Base-by-base conservation (phyloP, 177 flowering plant species). In the Vitis hybrid region DNA sequence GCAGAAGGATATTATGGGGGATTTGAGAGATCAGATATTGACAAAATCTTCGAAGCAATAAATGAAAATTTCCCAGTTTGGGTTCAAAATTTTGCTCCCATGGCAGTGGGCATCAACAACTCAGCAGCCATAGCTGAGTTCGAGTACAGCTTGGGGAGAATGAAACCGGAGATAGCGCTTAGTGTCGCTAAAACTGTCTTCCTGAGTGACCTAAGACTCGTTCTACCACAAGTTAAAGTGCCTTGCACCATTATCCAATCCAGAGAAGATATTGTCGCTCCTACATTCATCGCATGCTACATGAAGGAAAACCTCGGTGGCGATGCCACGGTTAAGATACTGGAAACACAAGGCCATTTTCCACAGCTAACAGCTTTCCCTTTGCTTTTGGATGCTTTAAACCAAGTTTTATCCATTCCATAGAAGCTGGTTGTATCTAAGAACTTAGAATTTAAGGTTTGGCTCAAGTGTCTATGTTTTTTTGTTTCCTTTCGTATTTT, bases 211-310 rank as follows among this genome's bases (percentile, higher is more conserved):
- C 16, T 58, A 1, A 73, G 82, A 53, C 1, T n/a, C 29, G 22
- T 70, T 2, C 59, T 81, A 12, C 56, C 61, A 8, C 57, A 26
- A 13, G 80, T 81, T 15, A 11, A 1, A 31, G 74, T 77, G 5
- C 79, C 81, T 16, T 77, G 78, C 71, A 67, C 68, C 59, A 77
- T 82, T 2, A 77, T 82, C 10, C 85, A 77, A 64, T 68, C 81
- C 50, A 18, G 18, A 20, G 73, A 62, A 2, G 85, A 82, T 26
- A 0, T 13, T 2, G 49, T 74, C 0, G 81, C 75, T 22, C 82
- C 85, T 12, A 10, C 48, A n/a, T 34, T 50, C 3, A 79, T 80
- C 14, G 65, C 82, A 14, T 64, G 45, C 11, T 82, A 77, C 72
- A 64, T 82, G 64, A 63, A 77, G 64, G 15, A 5, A 2, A 68